phyloP scores from a whole-genome alignment of 352 stramenopile genomes.

The Globisporangium polare region DNA sequence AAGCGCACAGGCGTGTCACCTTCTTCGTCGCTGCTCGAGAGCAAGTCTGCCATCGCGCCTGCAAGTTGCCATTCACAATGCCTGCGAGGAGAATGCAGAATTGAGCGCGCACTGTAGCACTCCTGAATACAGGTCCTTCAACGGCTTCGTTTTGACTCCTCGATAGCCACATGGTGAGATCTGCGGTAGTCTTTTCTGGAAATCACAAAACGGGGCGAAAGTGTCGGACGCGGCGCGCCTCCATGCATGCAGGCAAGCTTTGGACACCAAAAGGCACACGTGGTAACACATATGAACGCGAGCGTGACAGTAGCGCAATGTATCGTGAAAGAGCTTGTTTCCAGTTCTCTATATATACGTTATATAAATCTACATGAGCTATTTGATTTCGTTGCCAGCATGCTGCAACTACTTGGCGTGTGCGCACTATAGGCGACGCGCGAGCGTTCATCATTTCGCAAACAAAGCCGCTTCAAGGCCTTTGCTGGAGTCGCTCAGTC shows the following conservation, averaged over 20 bases:
- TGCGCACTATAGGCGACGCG: constrained; percentile 3
- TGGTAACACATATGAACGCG: not conserved
- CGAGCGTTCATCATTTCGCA: not conserved
- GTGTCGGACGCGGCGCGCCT: too few species aligned
- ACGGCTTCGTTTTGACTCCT: not conserved
- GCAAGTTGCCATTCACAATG: constrained; percentile 1
- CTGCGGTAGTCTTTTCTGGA: constrained; percentile 14
- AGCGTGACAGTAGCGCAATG: not conserved
- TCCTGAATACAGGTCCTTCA: constrained; percentile 1
- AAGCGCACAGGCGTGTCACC: not conserved
- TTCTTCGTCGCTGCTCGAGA: constrained; percentile 55
- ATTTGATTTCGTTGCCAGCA: not conserved
- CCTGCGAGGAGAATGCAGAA: not conserved
- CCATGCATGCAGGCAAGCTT: not conserved
- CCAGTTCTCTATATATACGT: constrained; percentile 19
- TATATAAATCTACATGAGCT: constrained; percentile 25
- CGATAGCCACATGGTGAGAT: constrained; percentile 4
- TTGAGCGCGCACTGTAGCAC: not conserved
- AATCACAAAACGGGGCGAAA: too few species aligned
- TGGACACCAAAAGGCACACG: not conserved
- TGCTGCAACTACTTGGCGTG: not conserved
- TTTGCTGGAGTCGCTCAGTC: too few species aligned
- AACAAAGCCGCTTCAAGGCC: not conserved
- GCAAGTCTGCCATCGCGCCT: constrained; percentile 49
- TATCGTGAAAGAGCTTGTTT: constrained; percentile 6